These are phyloP conservation scores for Madurella mycetomatis DNA, from an alignment of 2,329 filamentous ascomycete genomes.

Conservation along the genomic window DNA sequence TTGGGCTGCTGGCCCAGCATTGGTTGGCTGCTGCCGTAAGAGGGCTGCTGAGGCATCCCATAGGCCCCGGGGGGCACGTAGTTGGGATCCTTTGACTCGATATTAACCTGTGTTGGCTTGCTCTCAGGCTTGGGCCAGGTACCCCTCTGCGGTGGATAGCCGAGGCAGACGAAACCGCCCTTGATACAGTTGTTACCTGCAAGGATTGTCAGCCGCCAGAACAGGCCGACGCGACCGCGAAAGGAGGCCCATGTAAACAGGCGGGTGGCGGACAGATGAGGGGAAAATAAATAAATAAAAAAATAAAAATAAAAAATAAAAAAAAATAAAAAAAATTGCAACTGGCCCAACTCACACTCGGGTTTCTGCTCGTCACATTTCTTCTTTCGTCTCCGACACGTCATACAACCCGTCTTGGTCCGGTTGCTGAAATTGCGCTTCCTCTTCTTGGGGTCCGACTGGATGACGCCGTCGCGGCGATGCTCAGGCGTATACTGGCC, in stretches of 20 bases:
- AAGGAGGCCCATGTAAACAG: conserved; percentile 18
- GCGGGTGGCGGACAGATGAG: conserved; percentile 9
- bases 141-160: conserved; percentile 77
- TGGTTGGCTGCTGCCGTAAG: conserved; percentile 27
- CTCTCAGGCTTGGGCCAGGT: conserved; percentile 73
- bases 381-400: conserved; percentile 89
- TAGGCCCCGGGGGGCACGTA: conserved; percentile 60
- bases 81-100: conserved; percentile 76
- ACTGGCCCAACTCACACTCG: conserved; percentile 62
- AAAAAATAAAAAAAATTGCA: conserved; percentile 1
- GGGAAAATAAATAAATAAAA: background rate
- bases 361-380: conserved; percentile 96
- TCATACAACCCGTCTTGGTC: conserved; percentile 93
- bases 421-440: conserved; percentile 88
- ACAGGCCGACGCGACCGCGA: conserved; percentile 17
- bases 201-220: conserved; percentile 13
- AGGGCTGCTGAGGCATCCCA: conserved; percentile 51
- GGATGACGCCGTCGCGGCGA: conserved; percentile 45
- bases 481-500: conserved; percentile 45
- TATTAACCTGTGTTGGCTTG: conserved; percentile 63
- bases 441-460: conserved; percentile 62
- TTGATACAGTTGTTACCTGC: conserved; percentile 83
- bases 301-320: conserved; percentile 5
- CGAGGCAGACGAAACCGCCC: conserved; percentile 85
- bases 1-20: conserved; percentile 39